Evolutionary conservation across 1,284 basidiomycete genomes (phyloP).

Genomic region (Blastosporella zonata): DNA sequence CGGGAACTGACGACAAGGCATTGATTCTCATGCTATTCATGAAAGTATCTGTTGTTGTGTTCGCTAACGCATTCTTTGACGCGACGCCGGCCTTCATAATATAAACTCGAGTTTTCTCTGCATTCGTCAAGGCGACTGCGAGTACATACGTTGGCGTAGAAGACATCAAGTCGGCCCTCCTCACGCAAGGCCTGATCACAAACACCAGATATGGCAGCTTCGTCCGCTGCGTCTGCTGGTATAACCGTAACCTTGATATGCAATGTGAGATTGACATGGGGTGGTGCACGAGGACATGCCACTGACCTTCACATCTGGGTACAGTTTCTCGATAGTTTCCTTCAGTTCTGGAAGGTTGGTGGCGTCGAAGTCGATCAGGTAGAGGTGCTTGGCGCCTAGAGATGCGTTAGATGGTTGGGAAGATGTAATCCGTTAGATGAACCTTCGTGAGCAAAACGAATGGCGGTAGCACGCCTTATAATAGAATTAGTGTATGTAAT

Average conservation of each 20-base stretch:
- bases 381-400: slow-evolving; percentile 81
- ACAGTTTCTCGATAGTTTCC: slow-evolving; percentile 60
- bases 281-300: background rate
- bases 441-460: slow-evolving; percentile 84
- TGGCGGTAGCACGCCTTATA: slow-evolving; percentile 67
- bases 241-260: slow-evolving; percentile 59
- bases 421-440: slow-evolving; percentile 11
- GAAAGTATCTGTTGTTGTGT: slow-evolving; percentile 66
- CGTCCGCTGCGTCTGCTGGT: slow-evolving; percentile 83
- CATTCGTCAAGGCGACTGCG: background rate
- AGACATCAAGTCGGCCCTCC: slow-evolving; percentile 85
- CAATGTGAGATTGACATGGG: background rate
- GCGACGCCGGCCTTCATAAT: slow-evolving; percentile 62
- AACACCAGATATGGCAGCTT: slow-evolving; percentile 63
- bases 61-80: slow-evolving; percentile 42
- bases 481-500: slow-evolving; percentile 8
- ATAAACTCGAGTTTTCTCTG: background rate
- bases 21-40: slow-evolving; percentile 82
- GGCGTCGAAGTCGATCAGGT: slow-evolving; percentile 76
- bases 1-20: slow-evolving; percentile 64
- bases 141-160: slow-evolving; percentile 89
- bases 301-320: slow-evolving; percentile 75
- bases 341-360: slow-evolving; percentile 74
- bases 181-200: slow-evolving; percentile 76
- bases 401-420: background rate